Evolutionary conservation across 139 green algal genomes (phyloP).

Genomic region (Astrephomene gubernaculifera): DNA sequence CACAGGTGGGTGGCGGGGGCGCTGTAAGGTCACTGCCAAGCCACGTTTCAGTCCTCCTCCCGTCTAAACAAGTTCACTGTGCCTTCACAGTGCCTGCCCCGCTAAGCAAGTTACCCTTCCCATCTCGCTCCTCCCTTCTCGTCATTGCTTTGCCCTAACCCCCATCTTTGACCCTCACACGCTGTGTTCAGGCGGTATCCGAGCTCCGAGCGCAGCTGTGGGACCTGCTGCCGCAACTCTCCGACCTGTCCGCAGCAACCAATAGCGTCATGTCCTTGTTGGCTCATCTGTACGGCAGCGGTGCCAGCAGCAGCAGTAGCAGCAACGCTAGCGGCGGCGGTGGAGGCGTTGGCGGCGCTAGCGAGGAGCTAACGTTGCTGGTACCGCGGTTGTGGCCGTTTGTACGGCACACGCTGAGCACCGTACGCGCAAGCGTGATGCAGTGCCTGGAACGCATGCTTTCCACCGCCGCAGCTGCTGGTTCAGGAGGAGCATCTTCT

Average conservation of each 20-base stretch:
- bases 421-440: conserved; percentile 79
- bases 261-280: conserved; percentile 83
- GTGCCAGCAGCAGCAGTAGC: background rate
- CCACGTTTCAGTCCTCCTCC: background rate
- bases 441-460: conserved; percentile 73
- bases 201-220: conserved; percentile 74
- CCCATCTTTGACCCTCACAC: no score
- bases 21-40: background rate
- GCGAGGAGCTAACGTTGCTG: conserved; percentile 20
- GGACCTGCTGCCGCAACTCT: conserved; percentile 81
- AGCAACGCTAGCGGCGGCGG: background rate
- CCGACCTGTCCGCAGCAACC: conserved; percentile 88
- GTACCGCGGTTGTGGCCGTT: conserved; percentile 72
- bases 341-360: background rate
- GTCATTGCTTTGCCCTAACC: background rate
- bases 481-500: no score
- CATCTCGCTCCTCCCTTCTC: background rate
- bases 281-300: conserved; percentile 70
- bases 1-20: background rate
- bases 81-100: background rate
- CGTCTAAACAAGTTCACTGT: background rate
- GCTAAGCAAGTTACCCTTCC: no score
- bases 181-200: conserved; percentile 27
- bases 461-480: background rate
- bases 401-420: conserved; percentile 78